Base-by-base conservation (phyloP, 306 rosid species). In the Ochetophila trinervis region DNA sequence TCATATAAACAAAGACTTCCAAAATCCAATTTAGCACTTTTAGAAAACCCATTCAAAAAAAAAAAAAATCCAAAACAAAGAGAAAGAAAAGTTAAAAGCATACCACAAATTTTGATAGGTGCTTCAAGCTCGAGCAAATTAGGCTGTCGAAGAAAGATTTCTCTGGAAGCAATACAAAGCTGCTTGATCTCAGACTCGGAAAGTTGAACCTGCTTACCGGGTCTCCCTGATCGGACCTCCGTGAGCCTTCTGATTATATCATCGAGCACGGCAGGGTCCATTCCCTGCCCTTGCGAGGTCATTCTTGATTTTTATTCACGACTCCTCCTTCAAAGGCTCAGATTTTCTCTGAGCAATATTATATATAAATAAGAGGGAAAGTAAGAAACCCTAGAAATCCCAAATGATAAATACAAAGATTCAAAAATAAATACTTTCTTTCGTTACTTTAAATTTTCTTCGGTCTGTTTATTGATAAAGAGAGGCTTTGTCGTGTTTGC, bases 171-270 rank as follows among this genome's bases (percentile, higher is more conserved):
- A 15, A 63, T 5, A 32, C 81, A 76, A 16, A 77, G 77, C 54
- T 66, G 82, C 7, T 74, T 77, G 82, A 77, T 77, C 82, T 77
- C 82, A 44, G 19, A 35, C 70, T 77, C 82, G 74, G 62, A 71
- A 24, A 77, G 74, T 77, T 77, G 82, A 36, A 77, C 82, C 74
- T 77, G 78, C 78, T 77, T 77, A 32, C 65, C 64, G 6, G 74
- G 66, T 50, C 74, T 59, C 15, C 60, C 70, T 3, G 72, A 69
- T 22, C 67, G 74, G 61, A 61, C 67, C 74, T 77, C 82, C 82
- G 72, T 55, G 9, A 77, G 48, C 57, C 82, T 49, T 32, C 67
- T 60, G 65, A 77, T 77, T 40, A 77, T 77, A 48, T 77, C 82
- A 23, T 77, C 82, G 36, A 77, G 78, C 8, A 77, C 70, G 32